Base-by-base conservation (phyloP, 371 early-diverging fungal species). In the Mortierella sp. region DNA sequence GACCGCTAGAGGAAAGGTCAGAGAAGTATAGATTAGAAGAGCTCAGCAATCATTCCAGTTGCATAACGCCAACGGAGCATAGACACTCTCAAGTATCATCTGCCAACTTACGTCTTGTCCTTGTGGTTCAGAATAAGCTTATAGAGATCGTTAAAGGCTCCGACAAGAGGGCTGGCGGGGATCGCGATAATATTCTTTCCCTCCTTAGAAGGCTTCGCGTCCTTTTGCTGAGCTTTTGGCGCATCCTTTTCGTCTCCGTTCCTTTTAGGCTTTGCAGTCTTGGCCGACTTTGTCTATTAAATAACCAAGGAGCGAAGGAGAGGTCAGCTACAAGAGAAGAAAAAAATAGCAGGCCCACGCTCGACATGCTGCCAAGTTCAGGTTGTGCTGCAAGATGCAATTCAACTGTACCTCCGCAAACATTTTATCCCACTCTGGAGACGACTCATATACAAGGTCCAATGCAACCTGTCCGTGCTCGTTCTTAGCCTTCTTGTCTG, bases 391-490 rank as follows among this genome's bases (percentile, higher is more conserved):
- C 9, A 43, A 14, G 6, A 16, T 19, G 4, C 5, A 37, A n/a
- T 11, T 24, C 67, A 48, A 44, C 24, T 59, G 48, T 80, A 82
- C 83, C 69, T 78, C 80, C 4, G 69, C 77, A 69, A 92, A 89
- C 53, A 91, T 50, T 26, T 75, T 80, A 24, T 80, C 46, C 96
- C 95, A 96, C 43, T 89, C 82, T 31, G 92, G 91, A 5, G 91
- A 88, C 44, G 89, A 89, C 74, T 95, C 92, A 5, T 93, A 89
- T 0, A 94, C 93, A 19, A 97, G 86, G 70, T 96, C 96, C 75
- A 91, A 87, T 2, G 96, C 93, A 0, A 91, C 90, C 83, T 96
- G 96, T 3, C 94, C 95, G 69, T 92, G 88, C 0, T 87, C 86
- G 82, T 97, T 97, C 71, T 89, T 86, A 10, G 94, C 95, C 40